These are phyloP conservation scores for Lophium mytilinum DNA, from an alignment of 495 filamentous ascomycete genomes.

Conservation along the genomic window DNA sequence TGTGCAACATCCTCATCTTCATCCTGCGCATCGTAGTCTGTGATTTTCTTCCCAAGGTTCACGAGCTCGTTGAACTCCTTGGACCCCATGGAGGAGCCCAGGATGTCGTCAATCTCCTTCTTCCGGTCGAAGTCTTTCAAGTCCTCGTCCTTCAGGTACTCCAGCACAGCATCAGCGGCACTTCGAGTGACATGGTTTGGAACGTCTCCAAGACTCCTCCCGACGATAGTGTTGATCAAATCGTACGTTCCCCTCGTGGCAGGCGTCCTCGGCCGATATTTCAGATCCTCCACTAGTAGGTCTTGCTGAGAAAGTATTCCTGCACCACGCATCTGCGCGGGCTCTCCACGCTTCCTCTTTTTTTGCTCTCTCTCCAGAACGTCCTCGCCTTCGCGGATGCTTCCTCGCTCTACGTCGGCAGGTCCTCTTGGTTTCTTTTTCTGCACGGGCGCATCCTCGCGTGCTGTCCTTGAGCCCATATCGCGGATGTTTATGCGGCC, in stretches of 20 bases:
- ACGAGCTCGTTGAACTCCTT: slow-evolving; percentile 97
- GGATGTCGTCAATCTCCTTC: slow-evolving; percentile 88
- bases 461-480: slow-evolving; percentile 79
- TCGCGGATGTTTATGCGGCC: slow-evolving; percentile 86
- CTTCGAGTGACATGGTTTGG: slow-evolving; percentile 85
- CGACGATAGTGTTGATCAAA: slow-evolving; percentile 84
- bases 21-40: slow-evolving; percentile 95
- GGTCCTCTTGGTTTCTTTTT: slow-evolving; percentile 62
- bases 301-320: slow-evolving; percentile 81
- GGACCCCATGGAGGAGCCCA: slow-evolving; percentile 70
- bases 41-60: slow-evolving; percentile 97
- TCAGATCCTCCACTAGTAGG: slow-evolving; percentile 73
- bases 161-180: slow-evolving; percentile 88
- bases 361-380: slow-evolving; percentile 78
- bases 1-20: slow-evolving; percentile 85
- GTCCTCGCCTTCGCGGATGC: slow-evolving; percentile 76
- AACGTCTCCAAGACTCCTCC: slow-evolving; percentile 83
- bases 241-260: slow-evolving; percentile 94
- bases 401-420: slow-evolving; percentile 64
- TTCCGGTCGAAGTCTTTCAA: slow-evolving; percentile 98
- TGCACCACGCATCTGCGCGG: slow-evolving; percentile 61
- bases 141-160: slow-evolving; percentile 87
- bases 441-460: slow-evolving; percentile 71
- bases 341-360: slow-evolving; percentile 73
- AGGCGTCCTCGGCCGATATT: slow-evolving; percentile 82